A percentile compares a stretch with the other conserved stretches of the same genome.
These are phyloP conservation scores for Aspergillus sparsus DNA, from an alignment of 495 filamentous ascomycete genomes.

Conservation along the genomic window DNA sequence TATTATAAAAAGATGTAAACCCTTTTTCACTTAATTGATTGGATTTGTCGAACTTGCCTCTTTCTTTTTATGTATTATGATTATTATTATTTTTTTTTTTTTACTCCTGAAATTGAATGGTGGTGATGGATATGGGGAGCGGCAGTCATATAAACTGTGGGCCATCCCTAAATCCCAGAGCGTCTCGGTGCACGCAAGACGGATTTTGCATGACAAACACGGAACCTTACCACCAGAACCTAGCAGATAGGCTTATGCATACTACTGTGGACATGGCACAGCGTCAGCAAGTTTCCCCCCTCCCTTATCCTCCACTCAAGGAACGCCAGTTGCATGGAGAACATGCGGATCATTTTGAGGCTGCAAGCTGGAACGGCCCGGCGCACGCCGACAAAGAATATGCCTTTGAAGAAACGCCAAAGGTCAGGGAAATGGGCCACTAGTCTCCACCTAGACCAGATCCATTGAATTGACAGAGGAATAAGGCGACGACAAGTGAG, in stretches of 20 bases:
- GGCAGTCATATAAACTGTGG: conserved; percentile 49
- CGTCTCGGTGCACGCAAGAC: conserved; percentile 29
- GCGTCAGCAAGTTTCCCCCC: conserved; percentile 42
- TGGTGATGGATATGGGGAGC: conserved; percentile 38
- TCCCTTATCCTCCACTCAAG: conserved; percentile 42
- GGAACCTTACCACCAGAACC: conserved; percentile 45
- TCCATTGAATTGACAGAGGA: conserved; percentile 25
- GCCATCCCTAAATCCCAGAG: conserved; percentile 35
- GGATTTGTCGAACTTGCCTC: conserved; percentile 19
- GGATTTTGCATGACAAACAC: conserved; percentile 39
- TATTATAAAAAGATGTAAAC: conserved; percentile 1
- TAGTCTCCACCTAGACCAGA: conserved; percentile 26
- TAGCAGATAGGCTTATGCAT: conserved; percentile 47
- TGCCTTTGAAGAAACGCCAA: conserved; percentile 47
- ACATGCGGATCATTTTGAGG: conserved; percentile 54
- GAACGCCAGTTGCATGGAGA: conserved; percentile 36
- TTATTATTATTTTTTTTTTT: too few relatives aligned
- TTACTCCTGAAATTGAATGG: conserved; percentile 19
- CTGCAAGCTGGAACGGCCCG: conserved; percentile 56
- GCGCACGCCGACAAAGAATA: conserved; percentile 48
- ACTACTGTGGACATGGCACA: conserved; percentile 37
- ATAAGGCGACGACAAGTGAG: conserved; percentile 14
- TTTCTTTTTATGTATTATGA: conserved; percentile 12
- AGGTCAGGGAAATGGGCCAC: conserved; percentile 27
- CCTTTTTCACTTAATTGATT: conserved; percentile 9